Evolutionary conservation across 2,329 filamentous ascomycete species (phyloP), one percentile per base, ranked within the genome.

Genomic region (Fusarium buharicum): DNA sequence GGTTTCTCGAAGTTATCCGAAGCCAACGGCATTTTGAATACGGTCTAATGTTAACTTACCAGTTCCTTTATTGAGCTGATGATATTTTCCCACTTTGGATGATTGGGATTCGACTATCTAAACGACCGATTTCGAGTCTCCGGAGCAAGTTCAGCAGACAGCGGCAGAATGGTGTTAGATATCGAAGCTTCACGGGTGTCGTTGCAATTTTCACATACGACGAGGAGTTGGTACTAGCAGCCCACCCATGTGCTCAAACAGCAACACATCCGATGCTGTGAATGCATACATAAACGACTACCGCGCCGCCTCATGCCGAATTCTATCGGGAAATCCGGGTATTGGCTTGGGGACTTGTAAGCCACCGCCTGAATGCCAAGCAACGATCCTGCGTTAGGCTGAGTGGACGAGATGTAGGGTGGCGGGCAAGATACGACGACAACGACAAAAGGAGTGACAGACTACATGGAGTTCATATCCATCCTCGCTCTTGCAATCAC

Each of bases 171-270:
- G 6, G 6, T 24, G 3, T 28, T 28, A 14, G 10, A 22, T 4
- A 4, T 11, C 24, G 24, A 33, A 14, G 17, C 8, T n/a, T 11
- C 12, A 20, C 8, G 6, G 9, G 9, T 10, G 16, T 11, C 13
- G 7, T 20, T 44, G 14, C 17, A 28, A 43, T 48, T 34, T 66
- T 36, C 41, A 58, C 53, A 48, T 45, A 55, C 58, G 51, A 55
- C 14, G 16, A 33, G 14, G 12, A 33, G 17, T 13, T 33, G 24
- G 24, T 17, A 3, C 4, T 9, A 24, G 28, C n/a, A 10, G 11
- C 17, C 14, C 16, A 8, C 18, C 22, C 22, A 24, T 24, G 6
- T 14, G 16, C 40, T 8, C 27, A 31, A 27, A 20, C 11, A 18
- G 16, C 20, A 49, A 44, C 31, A 22, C 37, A 28, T 8, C 16